A percentile compares a stretch with the other conserved stretches of the same genome.
phyloP scores from a whole-genome alignment of 805 yeast species.

The Kregervanrija pseudodelftensis region DNA sequence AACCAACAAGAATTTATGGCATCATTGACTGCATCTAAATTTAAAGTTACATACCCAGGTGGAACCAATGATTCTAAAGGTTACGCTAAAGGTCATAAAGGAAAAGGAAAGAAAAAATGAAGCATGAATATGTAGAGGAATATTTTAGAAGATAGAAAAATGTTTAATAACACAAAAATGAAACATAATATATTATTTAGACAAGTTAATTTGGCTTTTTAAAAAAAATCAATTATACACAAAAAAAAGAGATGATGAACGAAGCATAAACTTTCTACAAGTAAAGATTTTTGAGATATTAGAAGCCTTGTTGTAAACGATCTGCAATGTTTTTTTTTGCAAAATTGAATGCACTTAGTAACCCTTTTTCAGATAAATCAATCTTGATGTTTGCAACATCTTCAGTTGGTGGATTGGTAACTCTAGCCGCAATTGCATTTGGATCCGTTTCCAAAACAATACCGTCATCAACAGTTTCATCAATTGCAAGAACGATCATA shows the following conservation, averaged over 20 bases:
- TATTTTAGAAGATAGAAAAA: too few species aligned
- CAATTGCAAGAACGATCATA: slow-evolving; percentile 76
- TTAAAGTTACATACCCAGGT: slow-evolving; percentile 55
- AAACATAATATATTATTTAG: background rate
- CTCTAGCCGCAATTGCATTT: slow-evolving; percentile 79
- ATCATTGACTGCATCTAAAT: slow-evolving; percentile 61
- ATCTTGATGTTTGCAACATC: slow-evolving; percentile 55
- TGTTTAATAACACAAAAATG: background rate
- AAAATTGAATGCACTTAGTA: slow-evolving; percentile 79
- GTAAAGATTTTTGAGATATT: background rate
- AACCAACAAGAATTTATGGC: slow-evolving; percentile 65
- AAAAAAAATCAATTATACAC: background rate
- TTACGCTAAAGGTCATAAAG: slow-evolving; percentile 11
- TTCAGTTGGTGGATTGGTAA: slow-evolving; percentile 75
- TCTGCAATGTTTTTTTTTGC: slow-evolving; percentile 63
- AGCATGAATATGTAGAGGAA: background rate
- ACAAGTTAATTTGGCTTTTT: background rate
- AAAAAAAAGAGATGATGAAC: too few species aligned
- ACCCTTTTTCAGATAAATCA: slow-evolving; percentile 66
- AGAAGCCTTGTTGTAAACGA: slow-evolving; percentile 34
- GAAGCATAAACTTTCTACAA: background rate
- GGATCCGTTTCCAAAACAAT: slow-evolving; percentile 87
- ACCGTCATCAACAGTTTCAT: slow-evolving; percentile 92
- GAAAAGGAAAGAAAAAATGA: slow-evolving; percentile 20
- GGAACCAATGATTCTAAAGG: slow-evolving; percentile 12